A percentile compares a stretch with the other conserved stretches of the same genome.
phyloP scores from a whole-genome alignment of 1,284 basidiomycete species.

The Naganishia cerealis region DNA sequence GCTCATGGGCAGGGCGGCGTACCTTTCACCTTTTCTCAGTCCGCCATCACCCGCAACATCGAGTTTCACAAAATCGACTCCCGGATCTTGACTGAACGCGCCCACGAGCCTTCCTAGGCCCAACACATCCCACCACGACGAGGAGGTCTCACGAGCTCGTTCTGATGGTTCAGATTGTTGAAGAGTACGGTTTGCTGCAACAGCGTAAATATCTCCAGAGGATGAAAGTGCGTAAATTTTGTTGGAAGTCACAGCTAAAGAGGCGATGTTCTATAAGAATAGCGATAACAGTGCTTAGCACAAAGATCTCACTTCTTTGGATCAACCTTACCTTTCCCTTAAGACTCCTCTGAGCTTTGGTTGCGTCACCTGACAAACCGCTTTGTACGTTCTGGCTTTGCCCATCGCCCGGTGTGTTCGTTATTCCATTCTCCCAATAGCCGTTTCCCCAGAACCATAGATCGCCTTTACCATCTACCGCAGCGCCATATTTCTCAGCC shows the following conservation, averaged over 20 bases:
- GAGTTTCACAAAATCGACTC: constrained; percentile 54
- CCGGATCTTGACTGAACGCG: constrained; percentile 47
- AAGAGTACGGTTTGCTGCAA: constrained; percentile 59
- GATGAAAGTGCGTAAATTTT: constrained; percentile 70
- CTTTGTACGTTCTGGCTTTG: constrained; percentile 53
- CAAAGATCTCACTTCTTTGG: neutral
- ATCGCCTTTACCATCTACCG: constrained; percentile 81
- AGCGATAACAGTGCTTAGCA: neutral
- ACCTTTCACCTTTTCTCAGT: constrained; percentile 61
- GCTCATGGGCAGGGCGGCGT: constrained; percentile 43
- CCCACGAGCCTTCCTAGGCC: constrained; percentile 33
- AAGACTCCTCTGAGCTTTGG: constrained; percentile 58
- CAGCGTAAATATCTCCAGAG: constrained; percentile 70
- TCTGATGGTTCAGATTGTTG: constrained; percentile 42
- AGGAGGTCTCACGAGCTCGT: constrained; percentile 39
- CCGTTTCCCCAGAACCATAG: constrained; percentile 78
- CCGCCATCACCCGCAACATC: constrained; percentile 55
- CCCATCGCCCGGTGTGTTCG: constrained; percentile 51
- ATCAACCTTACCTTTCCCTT: constrained; percentile 66
- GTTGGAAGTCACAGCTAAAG: constrained; percentile 60
- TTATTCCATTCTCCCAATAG: constrained; percentile 53
- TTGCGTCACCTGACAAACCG: neutral
- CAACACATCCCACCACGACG: constrained; percentile 37
- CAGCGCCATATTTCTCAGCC: constrained; percentile 72
- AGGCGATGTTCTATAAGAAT: constrained; percentile 63